Conservation (phyloP, 129 eudicot species). For the Arctium minus region DNA sequence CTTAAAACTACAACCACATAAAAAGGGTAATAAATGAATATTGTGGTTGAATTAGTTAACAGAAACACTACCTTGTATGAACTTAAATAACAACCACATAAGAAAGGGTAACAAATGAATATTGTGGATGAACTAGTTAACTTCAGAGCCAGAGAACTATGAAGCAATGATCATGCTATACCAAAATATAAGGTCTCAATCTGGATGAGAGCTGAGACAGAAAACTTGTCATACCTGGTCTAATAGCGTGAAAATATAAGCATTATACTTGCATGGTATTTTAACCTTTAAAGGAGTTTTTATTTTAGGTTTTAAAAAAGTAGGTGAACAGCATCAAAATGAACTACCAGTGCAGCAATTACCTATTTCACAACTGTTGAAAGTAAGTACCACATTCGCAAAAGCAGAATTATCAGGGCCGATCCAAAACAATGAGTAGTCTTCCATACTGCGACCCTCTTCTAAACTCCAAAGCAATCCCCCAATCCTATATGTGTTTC, state of each 20-base stretch:
- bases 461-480: constrained; percentile 75
- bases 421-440: constrained; percentile 77
- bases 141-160: too few species aligned
- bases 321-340: background rate
- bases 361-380: constrained; percentile 90
- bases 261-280: background rate
- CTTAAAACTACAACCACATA: too few species aligned
- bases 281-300: background rate
- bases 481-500: constrained; percentile 52
- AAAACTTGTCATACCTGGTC: too few species aligned
- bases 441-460: constrained; percentile 56
- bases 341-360: constrained; percentile 5
- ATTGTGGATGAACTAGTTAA: too few species aligned
- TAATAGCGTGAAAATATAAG: background rate
- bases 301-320: background rate
- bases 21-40: too few species aligned
- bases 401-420: constrained; percentile 86
- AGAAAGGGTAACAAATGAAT: too few species aligned
- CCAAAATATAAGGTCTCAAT: too few species aligned
- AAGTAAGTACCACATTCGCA: constrained; percentile 74
- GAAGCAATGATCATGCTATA: too few species aligned
- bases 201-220: too few species aligned
- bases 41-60: too few species aligned
- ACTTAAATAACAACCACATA: too few species aligned
- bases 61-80: too few species aligned